phyloP scores from a whole-genome alignment of 345 rosid genomes.

The Lepidium sativum region DNA sequence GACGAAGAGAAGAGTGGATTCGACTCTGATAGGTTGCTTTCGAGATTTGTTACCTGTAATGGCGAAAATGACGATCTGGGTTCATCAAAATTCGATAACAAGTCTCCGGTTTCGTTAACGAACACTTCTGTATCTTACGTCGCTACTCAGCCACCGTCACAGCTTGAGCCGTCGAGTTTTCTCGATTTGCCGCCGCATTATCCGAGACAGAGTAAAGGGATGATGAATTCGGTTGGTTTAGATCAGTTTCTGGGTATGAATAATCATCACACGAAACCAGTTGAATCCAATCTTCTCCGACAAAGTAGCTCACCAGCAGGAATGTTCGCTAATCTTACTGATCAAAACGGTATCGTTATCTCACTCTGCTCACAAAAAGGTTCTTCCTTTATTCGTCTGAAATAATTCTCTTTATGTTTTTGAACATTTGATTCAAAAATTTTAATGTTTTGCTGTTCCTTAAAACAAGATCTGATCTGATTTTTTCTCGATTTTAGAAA shows the following conservation, averaged over 20 bases:
- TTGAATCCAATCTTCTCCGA: constrained; percentile 43
- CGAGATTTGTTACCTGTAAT: constrained; percentile 37
- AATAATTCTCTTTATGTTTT: background rate
- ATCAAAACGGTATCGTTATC: constrained; percentile 61
- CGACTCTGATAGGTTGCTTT: constrained; percentile 34
- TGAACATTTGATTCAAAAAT: background rate
- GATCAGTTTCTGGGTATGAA: constrained; percentile 41
- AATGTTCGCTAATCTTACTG: constrained; percentile 47
- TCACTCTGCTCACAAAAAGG: background rate
- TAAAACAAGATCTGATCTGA: constrained; percentile 14
- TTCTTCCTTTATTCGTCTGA: background rate
- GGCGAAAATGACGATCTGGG: constrained; percentile 20
- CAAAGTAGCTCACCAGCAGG: constrained; percentile 89
- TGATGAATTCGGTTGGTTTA: constrained; percentile 39
- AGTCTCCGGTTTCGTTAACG: constrained; percentile 22
- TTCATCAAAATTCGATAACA: constrained; percentile 25
- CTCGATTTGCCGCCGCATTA: constrained; percentile 74
- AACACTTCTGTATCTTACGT: constrained; percentile 28
- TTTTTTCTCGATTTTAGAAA: background rate
- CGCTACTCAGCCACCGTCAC: constrained; percentile 13
- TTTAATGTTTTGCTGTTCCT: too few species aligned
- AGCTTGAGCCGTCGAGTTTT: constrained; percentile 31
- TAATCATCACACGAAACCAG: constrained; percentile 34
- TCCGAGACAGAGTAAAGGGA: constrained; percentile 48
- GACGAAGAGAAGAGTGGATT: constrained; percentile 26